These are phyloP conservation scores for Sisymbrium irio DNA, from an alignment of 345 rosid species.

Conservation along the genomic window DNA sequence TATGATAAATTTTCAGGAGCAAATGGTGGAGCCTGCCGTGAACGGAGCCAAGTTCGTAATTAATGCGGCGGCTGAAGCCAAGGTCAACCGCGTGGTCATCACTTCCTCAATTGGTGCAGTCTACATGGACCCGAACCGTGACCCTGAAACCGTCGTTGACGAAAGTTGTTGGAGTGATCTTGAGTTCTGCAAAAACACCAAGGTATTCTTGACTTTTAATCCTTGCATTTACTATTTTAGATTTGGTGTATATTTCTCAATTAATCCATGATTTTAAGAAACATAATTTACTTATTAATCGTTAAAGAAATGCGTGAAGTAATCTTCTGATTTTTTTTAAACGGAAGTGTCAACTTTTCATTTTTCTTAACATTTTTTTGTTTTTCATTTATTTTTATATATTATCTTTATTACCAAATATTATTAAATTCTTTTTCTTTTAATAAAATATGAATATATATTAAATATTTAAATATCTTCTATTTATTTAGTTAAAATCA, in stretches of 20 bases:
- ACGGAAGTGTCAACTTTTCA: too few relatives aligned
- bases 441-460: too few relatives aligned
- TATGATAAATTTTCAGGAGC: constrained; percentile 45
- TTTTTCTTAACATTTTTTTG: too few relatives aligned
- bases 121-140: constrained; percentile 85
- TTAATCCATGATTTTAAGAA: not conserved
- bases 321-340: too few relatives aligned
- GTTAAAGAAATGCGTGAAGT: too few relatives aligned
- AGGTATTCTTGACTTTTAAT: constrained; percentile 39
- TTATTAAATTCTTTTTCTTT: too few relatives aligned
- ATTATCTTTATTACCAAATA: too few relatives aligned
- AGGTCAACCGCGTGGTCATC: constrained; percentile 81
- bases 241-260: too few relatives aligned
- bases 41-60: constrained; percentile 80
- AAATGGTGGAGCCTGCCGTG: constrained; percentile 99
- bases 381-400: too few relatives aligned
- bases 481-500: too few relatives aligned
- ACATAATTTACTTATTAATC: too few relatives aligned
- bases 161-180: constrained; percentile 98
- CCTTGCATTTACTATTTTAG: not conserved
- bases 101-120: constrained; percentile 96
- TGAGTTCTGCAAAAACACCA: constrained; percentile 90
- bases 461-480: too few relatives aligned
- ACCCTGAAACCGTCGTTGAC: constrained; percentile 75
- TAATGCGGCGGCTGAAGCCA: constrained; percentile 72